Percentiles rank a stretch among this genome's conserved stretches.
phyloP scores from a whole-genome alignment of 2,329 filamentous ascomycete genomes.

The Venturia effusa region DNA sequence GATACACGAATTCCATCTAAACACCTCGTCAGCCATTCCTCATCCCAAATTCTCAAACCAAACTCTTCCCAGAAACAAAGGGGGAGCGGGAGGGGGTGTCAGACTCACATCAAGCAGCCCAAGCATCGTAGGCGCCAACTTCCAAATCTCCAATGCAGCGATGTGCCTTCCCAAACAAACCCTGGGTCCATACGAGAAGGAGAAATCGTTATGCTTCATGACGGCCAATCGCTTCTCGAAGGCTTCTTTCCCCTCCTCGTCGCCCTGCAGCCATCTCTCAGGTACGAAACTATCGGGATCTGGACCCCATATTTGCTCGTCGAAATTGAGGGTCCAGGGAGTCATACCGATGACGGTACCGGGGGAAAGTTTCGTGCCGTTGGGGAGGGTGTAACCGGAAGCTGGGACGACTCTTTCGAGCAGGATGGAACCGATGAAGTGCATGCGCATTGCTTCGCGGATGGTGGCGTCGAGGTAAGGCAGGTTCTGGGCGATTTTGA shows the following conservation, averaged over 20 bases:
- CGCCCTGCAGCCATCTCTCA: slow-evolving; percentile 24
- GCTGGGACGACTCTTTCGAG: slow-evolving; percentile 36
- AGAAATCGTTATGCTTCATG: slow-evolving; percentile 12
- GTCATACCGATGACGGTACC: slow-evolving; percentile 21
- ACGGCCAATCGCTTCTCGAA: slow-evolving; percentile 1
- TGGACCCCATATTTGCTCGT: slow-evolving; percentile 19
- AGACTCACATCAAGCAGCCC: slow-evolving; percentile 8
- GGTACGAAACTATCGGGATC: slow-evolving; percentile 21
- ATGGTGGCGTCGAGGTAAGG: slow-evolving; percentile 42
- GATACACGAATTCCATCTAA: slow-evolving; percentile 6
- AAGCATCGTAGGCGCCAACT: slow-evolving; percentile 20
- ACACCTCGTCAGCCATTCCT: not conserved
- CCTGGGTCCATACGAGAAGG: slow-evolving; percentile 40
- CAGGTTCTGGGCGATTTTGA: slow-evolving; percentile 18
- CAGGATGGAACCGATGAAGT: slow-evolving; percentile 39
- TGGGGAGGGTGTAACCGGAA: slow-evolving; percentile 19
- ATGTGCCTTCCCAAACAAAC: slow-evolving; percentile 40
- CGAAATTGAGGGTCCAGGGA: slow-evolving; percentile 22
- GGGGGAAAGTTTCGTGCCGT: not conserved
- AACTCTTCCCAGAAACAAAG: not conserved
- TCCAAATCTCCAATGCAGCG: slow-evolving; percentile 43
- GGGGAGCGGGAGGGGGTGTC: too few species aligned
- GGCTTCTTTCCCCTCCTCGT: not conserved
- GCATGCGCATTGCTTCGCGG: slow-evolving; percentile 40
- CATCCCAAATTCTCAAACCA: not conserved